These are phyloP conservation scores for Saposhnikovia divaricata DNA, from an alignment of 129 eudicot species.

Conservation along the genomic window DNA sequence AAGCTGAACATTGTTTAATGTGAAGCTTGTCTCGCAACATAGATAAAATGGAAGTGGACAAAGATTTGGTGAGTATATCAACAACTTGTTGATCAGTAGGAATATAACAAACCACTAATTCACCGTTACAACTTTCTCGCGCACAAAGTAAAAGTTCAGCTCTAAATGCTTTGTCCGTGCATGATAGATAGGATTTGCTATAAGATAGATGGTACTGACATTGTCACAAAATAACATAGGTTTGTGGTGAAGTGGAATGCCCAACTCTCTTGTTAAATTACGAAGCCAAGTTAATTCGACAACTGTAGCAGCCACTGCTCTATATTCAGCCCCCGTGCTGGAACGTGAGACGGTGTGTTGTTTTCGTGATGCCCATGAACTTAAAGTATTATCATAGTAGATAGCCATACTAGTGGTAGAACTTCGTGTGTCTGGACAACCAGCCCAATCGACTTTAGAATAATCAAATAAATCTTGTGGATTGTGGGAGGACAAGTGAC, in stretches of 20 bases:
- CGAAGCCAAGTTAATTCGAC: slow-evolving; percentile 4
- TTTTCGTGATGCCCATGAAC: slow-evolving; percentile 3
- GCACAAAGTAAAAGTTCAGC: too few relatives aligned
- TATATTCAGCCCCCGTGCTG: background rate
- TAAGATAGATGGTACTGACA: background rate
- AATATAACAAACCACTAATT: too few relatives aligned
- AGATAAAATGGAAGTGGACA: too few relatives aligned
- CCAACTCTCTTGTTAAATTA: background rate
- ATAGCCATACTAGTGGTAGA: slow-evolving; percentile 7
- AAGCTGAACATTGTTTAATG: too few relatives aligned
- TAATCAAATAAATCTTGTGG: background rate
- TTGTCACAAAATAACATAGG: background rate
- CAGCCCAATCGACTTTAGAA: slow-evolving; percentile 12
- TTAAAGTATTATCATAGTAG: slow-evolving; percentile 3
- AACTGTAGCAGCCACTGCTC: background rate
- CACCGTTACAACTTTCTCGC: too few relatives aligned
- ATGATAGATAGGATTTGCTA: too few relatives aligned
- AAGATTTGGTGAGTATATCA: too few relatives aligned
- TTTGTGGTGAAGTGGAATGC: background rate
- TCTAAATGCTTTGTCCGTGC: too few relatives aligned
- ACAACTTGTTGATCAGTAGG: too few relatives aligned
- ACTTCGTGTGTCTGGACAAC: background rate
- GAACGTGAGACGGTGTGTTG: background rate
- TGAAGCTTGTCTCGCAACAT: too few relatives aligned
- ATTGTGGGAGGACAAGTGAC: background rate